Base-by-base conservation (phyloP, 805 yeast species). In the Lipomyces spencermartinsiae region DNA sequence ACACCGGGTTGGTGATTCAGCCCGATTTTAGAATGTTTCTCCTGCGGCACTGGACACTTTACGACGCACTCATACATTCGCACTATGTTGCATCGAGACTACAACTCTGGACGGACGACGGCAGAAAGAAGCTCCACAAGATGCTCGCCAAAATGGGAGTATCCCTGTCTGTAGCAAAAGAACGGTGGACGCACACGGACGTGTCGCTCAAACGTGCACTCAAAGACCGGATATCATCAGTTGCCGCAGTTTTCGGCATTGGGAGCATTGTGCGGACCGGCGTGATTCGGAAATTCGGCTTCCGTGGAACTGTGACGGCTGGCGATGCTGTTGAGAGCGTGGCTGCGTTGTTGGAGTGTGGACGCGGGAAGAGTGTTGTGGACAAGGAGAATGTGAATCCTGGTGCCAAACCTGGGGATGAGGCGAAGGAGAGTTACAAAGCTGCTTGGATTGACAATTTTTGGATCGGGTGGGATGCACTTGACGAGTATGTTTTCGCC, bases 101-200 rank as follows among this genome's bases (percentile, higher is more conserved):
- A 65, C 87, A 87, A 65, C 80, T 95, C 51, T 95, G 97, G 95
- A 89, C 93, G 39, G 97, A 92, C 75, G 93, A 90, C 66, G 99
- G 99, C 5, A 85, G 89, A 72, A 92, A 91, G 76, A 85, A 88
- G 71, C 81, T 95, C 61, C 97, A 93, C 76, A 92, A 93, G 74
- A 84, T 95, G 86, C 92, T 95, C 80, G 99, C 99, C 1, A 86
- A 90, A 73, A 95, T 96, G 97, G 99, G 99, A 7, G 89, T 95
- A 5, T 89, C 97, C 0, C 81, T 95, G 59, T 89, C 87, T 5
- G 88, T 89, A n/a, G 95, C 98, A 0, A 90, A 89, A 74, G 97
- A 95, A 77, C 88, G 88, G 65, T 95, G 98, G 98, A 83, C 89
- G 33, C 96, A 94, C 77, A 87, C 94, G 88, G 95, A 92, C 76